Base-by-base conservation (phyloP, 2,329 filamentous ascomycete genomes). In the Hypoxylon rubiginosum region DNA sequence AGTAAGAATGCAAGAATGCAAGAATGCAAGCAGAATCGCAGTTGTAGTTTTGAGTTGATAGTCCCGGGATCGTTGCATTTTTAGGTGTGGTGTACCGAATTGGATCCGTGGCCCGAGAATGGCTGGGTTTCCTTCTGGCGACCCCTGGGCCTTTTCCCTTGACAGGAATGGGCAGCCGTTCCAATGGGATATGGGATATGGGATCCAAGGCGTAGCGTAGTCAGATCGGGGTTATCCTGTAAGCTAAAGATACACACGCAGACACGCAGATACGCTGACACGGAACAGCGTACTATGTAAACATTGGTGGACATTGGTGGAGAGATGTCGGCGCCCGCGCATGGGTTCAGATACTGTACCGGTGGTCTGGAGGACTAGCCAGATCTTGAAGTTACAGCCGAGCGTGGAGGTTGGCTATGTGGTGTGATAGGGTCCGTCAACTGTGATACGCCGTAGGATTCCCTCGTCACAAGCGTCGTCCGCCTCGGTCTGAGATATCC, bases 91-190 rank as follows among this genome's bases (percentile, higher is more conserved):
- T 57, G 43, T 60, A 60, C 60, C 50, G 54, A 62, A 59, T 67
- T 64, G 58, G 64, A 67, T 64, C 46, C 58, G 50, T 65, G 39
- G 41, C 28, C 67, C 64, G 67, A 64, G 53, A 55, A 58, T 62
- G 57, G 41, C 57, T 45, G 59, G 66, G 36, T 55, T 39, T 19
- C 58, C 48, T 49, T 34, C 52, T 49, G 55, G 28, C 11, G 39
- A 30, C 55, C 67, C 58, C 61, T 56, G 57, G 36, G 49, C 13
- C 11, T 49, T 57, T 69, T 62, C 54, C 67, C 55, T 55, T 30
- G 67, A 64, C 54, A 57, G 67, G 67, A 69, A 69, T 69, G 67
- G 55, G 60, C 51, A 69, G 54, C 67, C 67, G 67, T 69, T 62
- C 67, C 67, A 69, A 67, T 67, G 58, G 64, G 60, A 58, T 53